Base-by-base conservation (phyloP, 768 basidiomycete species). In the Mycena metata region DNA sequence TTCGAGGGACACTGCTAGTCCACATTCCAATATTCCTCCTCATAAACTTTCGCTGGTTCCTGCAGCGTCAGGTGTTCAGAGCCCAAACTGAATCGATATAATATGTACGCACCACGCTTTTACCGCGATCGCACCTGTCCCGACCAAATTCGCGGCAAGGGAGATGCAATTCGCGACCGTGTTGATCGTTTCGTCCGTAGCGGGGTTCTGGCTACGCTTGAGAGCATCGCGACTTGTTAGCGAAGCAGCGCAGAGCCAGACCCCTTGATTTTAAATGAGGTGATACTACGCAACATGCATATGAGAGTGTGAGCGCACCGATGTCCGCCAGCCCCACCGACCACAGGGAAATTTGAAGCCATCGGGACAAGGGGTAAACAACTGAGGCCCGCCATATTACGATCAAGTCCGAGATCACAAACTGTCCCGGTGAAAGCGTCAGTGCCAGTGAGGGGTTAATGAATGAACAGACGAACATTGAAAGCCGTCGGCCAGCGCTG, bases 331-430 rank as follows among this genome's bases (percentile, higher is more conserved):
- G 21, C 11, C 42, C 60, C 5, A 68, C 23, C 10, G 46, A 16
- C 49, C 45, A 54, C 23, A 68, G n/a, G 17, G 36, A 21, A 11
- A 58, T 5, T 30, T 39, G 59, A 15, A 35, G 13, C 33, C 42
- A 43, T 8, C 51, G 46, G 52, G 26, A 19, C 5, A 30, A 21
- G 8, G 45, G 16, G 43, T 69, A 62, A 11, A 68, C 19, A n/a
- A 68, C 67, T 12, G 59, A 62, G 9, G 67, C 67, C 11, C 67
- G 67, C 67, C 67, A 68, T 6, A 68, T 58, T 19, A 68, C 67
- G n/a, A 68, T 56, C 24, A 51, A 33, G 61, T 68, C 67, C 19
- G 67, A 69, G 19, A 69, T 52, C 26, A 64, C 43, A 36, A 69
- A 64, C 67, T 69, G 42, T 58, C 30, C 15, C 6, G 56, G 16